Evolutionary conservation across 1,139 yeast species (phyloP), one percentile per base, ranked within the genome.

Genomic region (Zhuliangozyma parablackwelliae): DNA sequence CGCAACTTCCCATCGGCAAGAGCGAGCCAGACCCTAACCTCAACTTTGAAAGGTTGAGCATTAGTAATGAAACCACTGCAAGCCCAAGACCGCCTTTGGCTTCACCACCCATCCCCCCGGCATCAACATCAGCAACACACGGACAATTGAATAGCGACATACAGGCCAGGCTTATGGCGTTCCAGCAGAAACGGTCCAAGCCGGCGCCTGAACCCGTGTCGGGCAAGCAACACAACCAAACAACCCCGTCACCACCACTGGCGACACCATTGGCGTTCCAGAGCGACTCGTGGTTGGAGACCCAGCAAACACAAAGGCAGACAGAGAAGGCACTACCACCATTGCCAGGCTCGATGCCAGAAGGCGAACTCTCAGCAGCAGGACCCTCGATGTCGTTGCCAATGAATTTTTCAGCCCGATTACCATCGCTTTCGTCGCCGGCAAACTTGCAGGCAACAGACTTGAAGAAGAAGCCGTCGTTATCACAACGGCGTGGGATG

Each of bases 141-240:
- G 50, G 63, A 8, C 69, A 61, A 36, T 46, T 69, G 16, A 82
- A 74, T 53, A 79, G 86, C 10, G 87, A 80, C 45, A 72, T 83
- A 38, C 92, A 83, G 57, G 94, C 92, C 2, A 66, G 88, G 45
- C 68, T 85, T 34, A 61, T 82, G 59, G 90, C 90, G 0, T 82
- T 83, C 48, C 92, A 83, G 53, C 84, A 80, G 46, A 78, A 76
- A 51, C 65, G 88, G 45, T 67, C 75, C 24, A 65, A 67, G 32
- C 39, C 44, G 10, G 36, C 40, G 16, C 34, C 44, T 5, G 45
- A 34, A 23, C 28, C 42, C 12, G 29, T 28, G 20, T 26, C 47
- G 36, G 33, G 45, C 39, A 33, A 28, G 21, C 27, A 24, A n/a
- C 24, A 47, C 33, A 36, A 39, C 23, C 24, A 40, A 31, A 33